Evolutionary conservation across 2,329 filamentous ascomycete species (phyloP).

Genomic region (Pyrenophora graminea): DNA sequence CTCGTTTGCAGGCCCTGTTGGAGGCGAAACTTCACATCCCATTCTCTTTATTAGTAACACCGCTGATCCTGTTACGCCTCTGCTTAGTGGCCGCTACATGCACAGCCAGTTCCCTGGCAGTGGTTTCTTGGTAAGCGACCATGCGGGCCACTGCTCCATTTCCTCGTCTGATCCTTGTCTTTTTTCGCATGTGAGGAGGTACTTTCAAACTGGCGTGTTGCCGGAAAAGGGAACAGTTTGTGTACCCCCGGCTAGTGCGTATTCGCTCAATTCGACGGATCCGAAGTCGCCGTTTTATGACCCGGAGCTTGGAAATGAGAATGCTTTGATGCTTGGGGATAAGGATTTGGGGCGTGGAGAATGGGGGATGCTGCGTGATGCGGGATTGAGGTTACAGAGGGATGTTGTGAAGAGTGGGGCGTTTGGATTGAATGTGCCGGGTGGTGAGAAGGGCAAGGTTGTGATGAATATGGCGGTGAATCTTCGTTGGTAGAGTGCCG

Average conservation of each 20-base stretch:
- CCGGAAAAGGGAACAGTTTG: constrained; percentile 54
- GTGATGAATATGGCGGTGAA: not conserved
- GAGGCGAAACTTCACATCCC: constrained; percentile 55
- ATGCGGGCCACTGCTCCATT: constrained; percentile 52
- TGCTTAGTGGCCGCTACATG: constrained; percentile 52
- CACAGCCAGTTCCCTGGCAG: constrained; percentile 50
- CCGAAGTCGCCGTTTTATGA: constrained; percentile 39
- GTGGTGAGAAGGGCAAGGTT: constrained; percentile 1
- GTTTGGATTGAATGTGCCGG: constrained; percentile 8
- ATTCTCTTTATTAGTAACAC: constrained; percentile 63
- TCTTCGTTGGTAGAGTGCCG: not conserved
- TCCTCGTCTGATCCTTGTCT: constrained; percentile 45
- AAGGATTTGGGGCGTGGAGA: not conserved
- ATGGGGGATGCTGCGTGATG: not conserved
- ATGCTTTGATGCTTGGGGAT: not conserved
- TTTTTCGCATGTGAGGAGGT: constrained; percentile 36
- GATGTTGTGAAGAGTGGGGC: constrained; percentile 6
- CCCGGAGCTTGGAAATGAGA: constrained; percentile 10
- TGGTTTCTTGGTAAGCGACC: constrained; percentile 51
- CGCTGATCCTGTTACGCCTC: constrained; percentile 63
- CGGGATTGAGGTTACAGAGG: constrained; percentile 4
- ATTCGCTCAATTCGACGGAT: constrained; percentile 46
- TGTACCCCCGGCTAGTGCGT: constrained; percentile 38
- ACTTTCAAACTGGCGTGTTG: constrained; percentile 51
- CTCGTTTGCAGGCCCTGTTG: constrained; percentile 36